These are phyloP conservation scores for Xylariaceae sp. DNA, from an alignment of 2,329 filamentous ascomycete species.

Conservation along the genomic window DNA sequence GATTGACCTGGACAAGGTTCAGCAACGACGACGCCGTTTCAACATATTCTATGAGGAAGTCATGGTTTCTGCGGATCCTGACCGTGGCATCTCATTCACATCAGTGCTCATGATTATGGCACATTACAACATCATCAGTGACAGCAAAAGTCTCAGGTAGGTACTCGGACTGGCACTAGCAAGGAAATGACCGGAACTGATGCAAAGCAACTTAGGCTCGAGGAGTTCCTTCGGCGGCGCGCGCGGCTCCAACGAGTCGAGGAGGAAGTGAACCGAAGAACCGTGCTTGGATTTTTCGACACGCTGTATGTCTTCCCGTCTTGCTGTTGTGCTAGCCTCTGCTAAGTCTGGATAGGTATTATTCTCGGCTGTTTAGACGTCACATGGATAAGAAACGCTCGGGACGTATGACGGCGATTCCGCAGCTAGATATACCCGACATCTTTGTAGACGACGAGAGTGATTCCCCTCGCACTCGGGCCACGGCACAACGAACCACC, in stretches of 20 bases:
- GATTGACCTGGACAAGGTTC: constrained; percentile 73
- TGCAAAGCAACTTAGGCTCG: constrained; percentile 54
- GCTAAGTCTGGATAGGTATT: constrained; percentile 54
- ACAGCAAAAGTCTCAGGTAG: constrained; percentile 88
- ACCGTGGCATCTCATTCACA: constrained; percentile 86
- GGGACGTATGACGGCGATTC: constrained; percentile 72
- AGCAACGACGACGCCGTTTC: constrained; percentile 70
- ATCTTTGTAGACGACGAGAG: constrained; percentile 83
- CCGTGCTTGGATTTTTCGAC: constrained; percentile 93
- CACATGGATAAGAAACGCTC: constrained; percentile 68
- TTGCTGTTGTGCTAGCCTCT: neutral
- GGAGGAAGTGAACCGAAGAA: constrained; percentile 84
- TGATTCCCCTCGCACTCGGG: constrained; percentile 33
- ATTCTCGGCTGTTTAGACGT: constrained; percentile 76
- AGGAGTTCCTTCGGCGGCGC: constrained; percentile 89
- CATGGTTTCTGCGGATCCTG: constrained; percentile 84
- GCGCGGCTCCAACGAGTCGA: constrained; percentile 90
- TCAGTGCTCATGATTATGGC: constrained; percentile 91
- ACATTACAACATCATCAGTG: constrained; percentile 97
- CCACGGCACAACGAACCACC: constrained; percentile 27
- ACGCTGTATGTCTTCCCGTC: constrained; percentile 58
- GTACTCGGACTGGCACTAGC: constrained; percentile 20
- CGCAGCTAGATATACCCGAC: constrained; percentile 79
- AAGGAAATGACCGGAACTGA: neutral
- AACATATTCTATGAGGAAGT: constrained; percentile 98